Evolutionary conservation across 1,139 yeast species (phyloP).

Genomic region (Cylindricascospora bacillispora): DNA sequence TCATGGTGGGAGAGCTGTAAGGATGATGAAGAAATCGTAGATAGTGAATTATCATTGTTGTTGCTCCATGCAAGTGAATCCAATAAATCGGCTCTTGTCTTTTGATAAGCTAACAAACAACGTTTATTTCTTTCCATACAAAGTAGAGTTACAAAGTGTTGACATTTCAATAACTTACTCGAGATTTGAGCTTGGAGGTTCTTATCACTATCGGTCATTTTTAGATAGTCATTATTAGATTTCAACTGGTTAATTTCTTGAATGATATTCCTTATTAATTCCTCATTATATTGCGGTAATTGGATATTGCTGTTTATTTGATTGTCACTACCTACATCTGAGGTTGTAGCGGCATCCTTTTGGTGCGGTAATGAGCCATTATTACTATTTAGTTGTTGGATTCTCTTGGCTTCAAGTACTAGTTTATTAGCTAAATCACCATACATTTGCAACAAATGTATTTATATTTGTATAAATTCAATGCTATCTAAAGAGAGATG

Average conservation of each 20-base stretch:
- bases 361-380: too few species aligned
- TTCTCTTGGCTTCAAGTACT: conserved; percentile 71
- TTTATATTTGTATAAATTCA: too few species aligned
- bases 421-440: conserved; percentile 82
- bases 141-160: conserved; percentile 66
- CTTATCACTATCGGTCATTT: too few species aligned
- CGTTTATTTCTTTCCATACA: conserved; percentile 82
- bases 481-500: too few species aligned
- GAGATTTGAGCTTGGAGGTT: conserved; percentile 21
- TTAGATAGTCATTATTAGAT: conserved; percentile 28
- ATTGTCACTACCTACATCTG: neutral
- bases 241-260: conserved; percentile 49
- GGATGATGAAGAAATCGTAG: neutral
- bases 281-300: conserved; percentile 64
- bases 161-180: conserved; percentile 48
- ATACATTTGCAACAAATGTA: conserved; percentile 68
- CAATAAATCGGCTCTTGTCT: conserved; percentile 53
- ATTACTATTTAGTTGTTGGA: conserved; percentile 42
- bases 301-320: conserved; percentile 14
- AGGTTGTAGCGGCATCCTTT: too few species aligned
- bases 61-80: conserved; percentile 61
- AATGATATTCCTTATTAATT: conserved; percentile 46
- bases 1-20: conserved; percentile 46
- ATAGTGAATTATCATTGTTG: conserved; percentile 32
- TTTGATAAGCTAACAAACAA: conserved; percentile 74